Evolutionary conservation across 805 yeast species (phyloP), one percentile per base, ranked within the genome.

Genomic region (Wickerhamiella nectarea): DNA sequence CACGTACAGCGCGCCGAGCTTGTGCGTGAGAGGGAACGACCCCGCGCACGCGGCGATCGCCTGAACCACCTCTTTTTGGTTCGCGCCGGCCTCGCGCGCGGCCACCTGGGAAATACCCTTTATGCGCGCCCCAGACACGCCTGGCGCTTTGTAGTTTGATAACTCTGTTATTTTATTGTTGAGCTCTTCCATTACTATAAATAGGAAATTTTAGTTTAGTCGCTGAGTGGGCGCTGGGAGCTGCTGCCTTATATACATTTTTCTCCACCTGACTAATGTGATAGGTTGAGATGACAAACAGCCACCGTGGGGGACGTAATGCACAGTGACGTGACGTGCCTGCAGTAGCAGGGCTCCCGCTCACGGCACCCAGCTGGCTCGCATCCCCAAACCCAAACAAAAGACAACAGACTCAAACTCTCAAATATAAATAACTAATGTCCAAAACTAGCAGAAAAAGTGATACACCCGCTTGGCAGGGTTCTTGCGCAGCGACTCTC

Each of bases 91-190:
- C 51, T 72, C 72, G 48, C 78, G 68, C 46, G 95, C 93, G 49
- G 82, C 60, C 46, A 82, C 80, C 37, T 89, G 82, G 58, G 25
- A 26, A 14, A 87, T 68, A 56, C 78, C 78, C 61, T 83, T 83
- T 63, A 89, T 91, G 66, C 95, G 85, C 45, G 94, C 77, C 36
- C 97, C 97, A 22, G 96, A 86, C 43, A 89, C 91, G 48, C 98
- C 97, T 11, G 89, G 89, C 12, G 95, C 57, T 49, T 63, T 62
- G 15, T 56, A 52, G 33, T 50, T 35, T 43, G 56, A 25, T 38
- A 61, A 50, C 44, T 62, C 59, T 20, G 48, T 46, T 33, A 56
- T 45, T 26, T 38, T 38, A 40, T 34, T 11, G 22, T 19, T 40
- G 43, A 40, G 21, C 29, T 34, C 38, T 34, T 40, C 43, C 43